Evolutionary conservation across 2,329 filamentous ascomycete species (phyloP), one percentile per base, ranked within the genome.

Genomic region (Fusarium incarnatum): DNA sequence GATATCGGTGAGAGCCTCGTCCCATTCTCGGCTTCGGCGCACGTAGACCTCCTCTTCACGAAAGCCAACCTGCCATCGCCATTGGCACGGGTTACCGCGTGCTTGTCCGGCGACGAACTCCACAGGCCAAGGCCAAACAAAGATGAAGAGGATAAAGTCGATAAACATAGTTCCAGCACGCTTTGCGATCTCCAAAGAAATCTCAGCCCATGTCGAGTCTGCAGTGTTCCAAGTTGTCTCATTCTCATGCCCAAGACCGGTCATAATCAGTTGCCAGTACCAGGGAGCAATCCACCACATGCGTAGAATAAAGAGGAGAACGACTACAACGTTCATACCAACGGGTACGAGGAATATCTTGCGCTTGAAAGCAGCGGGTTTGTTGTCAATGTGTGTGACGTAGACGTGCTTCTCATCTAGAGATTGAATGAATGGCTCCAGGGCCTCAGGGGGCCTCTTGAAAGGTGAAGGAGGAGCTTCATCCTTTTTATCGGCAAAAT

Each of bases 281-380:
- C 88, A 91, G 1, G 92, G 92, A 15, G 87, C 71, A 72, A 93
- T 90, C 78, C 84, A 82, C 78, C 87, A 92, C 65, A 91, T 82
- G 69, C 94, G 91, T 83, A 89, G 89, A 62, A 85, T 73, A 73
- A 97, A 89, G 32, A 93, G 80, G 4, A 84, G 75, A 11, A 85
- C 82, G 60, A 98, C 89, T 71, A 83, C 80, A 34, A 91, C 60
- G 80, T 98, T 98, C 81, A 97, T 89, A 20, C 89, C 79, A 20
- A 94, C 85, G 18, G 94, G 94, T 1, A 97, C 89, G 49, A 89
- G 75, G 81, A 97, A 98, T 75, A 97, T 91, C 76, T 93, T 92
- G 78, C 88, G 88, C 82, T 98, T 98, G 81, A 94, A 89, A 28
- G 85, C 84, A 22, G 81, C 80, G 0, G 90, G 89, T 67, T 91